Evolutionary conservation across 2,329 filamentous ascomycete genomes (phyloP).

Genomic region (Didymella lethalis): DNA sequence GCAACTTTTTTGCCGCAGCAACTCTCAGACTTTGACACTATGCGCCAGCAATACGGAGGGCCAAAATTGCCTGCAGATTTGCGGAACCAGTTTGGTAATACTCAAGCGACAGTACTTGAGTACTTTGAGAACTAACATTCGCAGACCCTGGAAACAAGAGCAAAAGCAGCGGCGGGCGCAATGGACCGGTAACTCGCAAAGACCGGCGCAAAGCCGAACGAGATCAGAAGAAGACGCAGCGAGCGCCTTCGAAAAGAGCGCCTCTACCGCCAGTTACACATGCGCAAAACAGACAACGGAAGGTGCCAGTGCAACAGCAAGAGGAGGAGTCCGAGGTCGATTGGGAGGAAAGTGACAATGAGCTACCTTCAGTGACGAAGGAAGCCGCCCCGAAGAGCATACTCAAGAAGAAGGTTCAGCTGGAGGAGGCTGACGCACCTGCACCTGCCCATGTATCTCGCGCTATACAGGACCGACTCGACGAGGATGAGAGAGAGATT

Average conservation of each 20-base stretch:
- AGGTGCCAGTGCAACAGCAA: constrained; percentile 33
- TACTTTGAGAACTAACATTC: constrained; percentile 13
- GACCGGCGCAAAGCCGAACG: constrained; percentile 73
- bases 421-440: constrained; percentile 22
- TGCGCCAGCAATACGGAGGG: constrained; percentile 50
- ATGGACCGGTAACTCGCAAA: constrained; percentile 60
- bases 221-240: constrained; percentile 64
- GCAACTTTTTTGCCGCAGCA: constrained; percentile 43
- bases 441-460: constrained; percentile 44
- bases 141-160: constrained; percentile 41
- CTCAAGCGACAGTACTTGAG: neutral
- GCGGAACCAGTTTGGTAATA: constrained; percentile 53
- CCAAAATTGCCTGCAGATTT: constrained; percentile 58
- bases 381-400: constrained; percentile 45
- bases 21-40: constrained; percentile 34
- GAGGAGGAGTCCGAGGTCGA: constrained; percentile 39
- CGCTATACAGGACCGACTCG: constrained; percentile 66
- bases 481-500: constrained; percentile 88
- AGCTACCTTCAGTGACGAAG: constrained; percentile 30
- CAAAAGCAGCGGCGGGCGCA: constrained; percentile 36
- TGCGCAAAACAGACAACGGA: constrained; percentile 28
- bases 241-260: constrained; percentile 26
- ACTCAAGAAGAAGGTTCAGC: constrained; percentile 32
- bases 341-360: constrained; percentile 48
- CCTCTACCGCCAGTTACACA: constrained; percentile 16